A percentile compares a stretch with the other conserved stretches of the same genome.
phyloP scores from a whole-genome alignment of 345 rosid species.

The Atalantia buxifolia region DNA sequence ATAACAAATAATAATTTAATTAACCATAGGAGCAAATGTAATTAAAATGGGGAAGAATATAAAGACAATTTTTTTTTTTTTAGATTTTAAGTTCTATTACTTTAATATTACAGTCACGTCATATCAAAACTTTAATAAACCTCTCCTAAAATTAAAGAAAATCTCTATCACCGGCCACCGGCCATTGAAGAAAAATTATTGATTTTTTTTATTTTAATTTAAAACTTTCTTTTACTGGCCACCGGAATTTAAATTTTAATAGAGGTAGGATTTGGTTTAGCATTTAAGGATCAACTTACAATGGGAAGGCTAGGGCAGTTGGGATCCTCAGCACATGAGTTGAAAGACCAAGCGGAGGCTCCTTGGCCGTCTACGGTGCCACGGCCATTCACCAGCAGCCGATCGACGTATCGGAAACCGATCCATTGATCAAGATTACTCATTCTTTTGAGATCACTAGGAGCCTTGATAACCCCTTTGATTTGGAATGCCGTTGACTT shows the following conservation, averaged over 20 bases:
- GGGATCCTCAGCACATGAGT: slow-evolving; percentile 5
- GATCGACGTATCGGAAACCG: slow-evolving; percentile 12
- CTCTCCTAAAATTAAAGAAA: too few species aligned
- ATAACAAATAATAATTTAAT: neutral
- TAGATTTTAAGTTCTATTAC: too few species aligned
- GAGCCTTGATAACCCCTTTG: slow-evolving; percentile 26
- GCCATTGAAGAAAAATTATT: too few species aligned
- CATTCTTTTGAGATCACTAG: neutral
- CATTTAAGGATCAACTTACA: slow-evolving; percentile 8
- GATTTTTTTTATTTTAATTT: too few species aligned
- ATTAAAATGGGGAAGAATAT: neutral
- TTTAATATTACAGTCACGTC: too few species aligned
- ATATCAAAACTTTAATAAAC: too few species aligned
- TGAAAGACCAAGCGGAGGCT: slow-evolving; percentile 21
- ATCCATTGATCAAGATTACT: slow-evolving; percentile 16
- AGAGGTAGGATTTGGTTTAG: too few species aligned
- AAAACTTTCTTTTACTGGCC: too few species aligned
- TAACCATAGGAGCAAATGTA: neutral
- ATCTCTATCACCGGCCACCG: fast-evolving
- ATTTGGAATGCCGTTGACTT: slow-evolving; percentile 5
- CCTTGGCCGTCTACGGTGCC: slow-evolving; percentile 33
- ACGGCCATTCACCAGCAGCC: slow-evolving; percentile 20
- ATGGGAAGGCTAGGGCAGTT: slow-evolving; percentile 22
- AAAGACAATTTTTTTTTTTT: too few species aligned
- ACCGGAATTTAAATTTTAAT: too few species aligned